Evolutionary conservation across 345 rosid species (phyloP), one percentile per base, ranked within the genome.

Genomic region (Linum lewisii): DNA sequence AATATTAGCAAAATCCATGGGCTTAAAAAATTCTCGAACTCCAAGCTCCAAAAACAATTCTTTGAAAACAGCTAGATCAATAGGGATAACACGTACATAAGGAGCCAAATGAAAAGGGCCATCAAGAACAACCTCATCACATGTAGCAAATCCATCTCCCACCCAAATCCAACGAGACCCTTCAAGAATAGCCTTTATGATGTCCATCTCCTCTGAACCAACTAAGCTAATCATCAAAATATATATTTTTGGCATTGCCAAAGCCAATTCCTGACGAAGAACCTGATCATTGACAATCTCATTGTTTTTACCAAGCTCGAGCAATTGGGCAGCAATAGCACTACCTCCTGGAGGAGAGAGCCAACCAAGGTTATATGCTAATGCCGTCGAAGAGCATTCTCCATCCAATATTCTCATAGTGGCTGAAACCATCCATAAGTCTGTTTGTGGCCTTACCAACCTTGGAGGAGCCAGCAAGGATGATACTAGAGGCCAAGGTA

Each of bases 111-210:
- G 96, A 77, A 91, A 83, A 69, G 87, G 96, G 51, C 98, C 96
- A 72, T 91, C 85, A 44, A 91, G 91, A 64, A 87, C 98, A 70
- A 91, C 96, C 84, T 91, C 98, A 66, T 82, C 83, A 29, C 77
- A 64, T 7, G 81, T 91, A 64, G 98, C 88, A 85, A 91, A 91
- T 65, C 98, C 98, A 81, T 87, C 98, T 63, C 98, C 98, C 51
- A 91, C 96, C 98, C 98, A 91, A 63, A 91, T 84, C 98, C 98
- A 91, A 67, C 96, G 90, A 74, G 96, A 81, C 47, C 94, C 98
- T 84, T 91, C 98, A 73, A 91, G 90, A 73, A 91, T 81, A 74
- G 96, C 95, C 77, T 91, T 85, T 66, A 87, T 84, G 65, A 91
- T 85, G 59, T 91, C 98, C 90, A 87, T 85, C 75, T 91, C 98